phyloP scores from a whole-genome alignment of 2,329 filamentous ascomycete species.

The Aspergillus aculeatinus region DNA sequence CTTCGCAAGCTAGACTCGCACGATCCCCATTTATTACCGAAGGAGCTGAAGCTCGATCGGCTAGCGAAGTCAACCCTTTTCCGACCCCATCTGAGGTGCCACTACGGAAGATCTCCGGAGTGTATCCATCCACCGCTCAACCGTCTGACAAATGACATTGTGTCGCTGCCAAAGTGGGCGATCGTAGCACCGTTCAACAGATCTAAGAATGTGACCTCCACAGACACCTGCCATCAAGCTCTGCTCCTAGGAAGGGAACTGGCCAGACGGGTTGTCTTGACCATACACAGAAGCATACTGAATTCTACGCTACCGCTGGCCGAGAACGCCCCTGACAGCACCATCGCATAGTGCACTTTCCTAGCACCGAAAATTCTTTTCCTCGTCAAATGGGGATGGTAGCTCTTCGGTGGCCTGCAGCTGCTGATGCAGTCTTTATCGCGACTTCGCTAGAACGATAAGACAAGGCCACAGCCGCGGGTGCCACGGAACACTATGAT shows the following conservation, averaged over 20 bases:
- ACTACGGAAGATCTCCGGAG: slow-evolving; percentile 3
- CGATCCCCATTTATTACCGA: not conserved
- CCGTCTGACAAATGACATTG: not conserved
- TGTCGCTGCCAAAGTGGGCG: not conserved
- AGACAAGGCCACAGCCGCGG: not conserved
- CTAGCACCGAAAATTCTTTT: too few relatives aligned
- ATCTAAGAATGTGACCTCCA: not conserved
- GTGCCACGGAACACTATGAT: slow-evolving; percentile 9
- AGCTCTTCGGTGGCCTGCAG: not conserved
- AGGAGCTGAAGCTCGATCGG: not conserved
- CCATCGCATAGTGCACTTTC: not conserved
- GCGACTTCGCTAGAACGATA: not conserved
- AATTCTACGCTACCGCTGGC: not conserved
- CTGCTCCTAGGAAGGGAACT: not conserved
- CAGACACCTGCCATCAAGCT: not conserved
- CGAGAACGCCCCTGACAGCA: not conserved
- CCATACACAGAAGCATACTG: not conserved
- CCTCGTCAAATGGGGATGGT: not conserved
- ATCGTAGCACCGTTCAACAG: not conserved
- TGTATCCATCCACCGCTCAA: not conserved
- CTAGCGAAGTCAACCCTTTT: not conserved
- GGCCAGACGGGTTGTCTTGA: not conserved
- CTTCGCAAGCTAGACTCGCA: not conserved
- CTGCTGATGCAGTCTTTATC: not conserved
- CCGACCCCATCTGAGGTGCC: not conserved